These are phyloP conservation scores for Mycoemilia scoparia DNA, from an alignment of 192 early-diverging fungal genomes.

Conservation along the genomic window DNA sequence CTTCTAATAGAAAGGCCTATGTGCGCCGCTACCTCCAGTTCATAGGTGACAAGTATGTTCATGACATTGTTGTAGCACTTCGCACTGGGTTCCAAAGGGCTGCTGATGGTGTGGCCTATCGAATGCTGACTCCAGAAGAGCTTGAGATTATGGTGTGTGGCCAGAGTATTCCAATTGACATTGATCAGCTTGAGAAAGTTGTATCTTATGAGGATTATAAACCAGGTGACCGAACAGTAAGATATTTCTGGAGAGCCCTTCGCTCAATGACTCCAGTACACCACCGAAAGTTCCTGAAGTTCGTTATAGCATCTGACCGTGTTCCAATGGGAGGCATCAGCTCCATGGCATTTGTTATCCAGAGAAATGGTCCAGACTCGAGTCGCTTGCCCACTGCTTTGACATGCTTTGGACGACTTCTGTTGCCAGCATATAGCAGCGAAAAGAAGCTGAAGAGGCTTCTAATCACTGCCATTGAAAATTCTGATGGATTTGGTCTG, in stretches of 20 bases:
- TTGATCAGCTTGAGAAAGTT: constrained; percentile 45
- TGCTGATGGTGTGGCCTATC: constrained; percentile 23
- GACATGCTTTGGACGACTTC: constrained; percentile 77
- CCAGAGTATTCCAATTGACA: constrained; percentile 34
- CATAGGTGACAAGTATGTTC: constrained; percentile 40
- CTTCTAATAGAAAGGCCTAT: constrained; percentile 50
- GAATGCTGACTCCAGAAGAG: constrained; percentile 39
- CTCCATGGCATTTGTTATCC: constrained; percentile 75
- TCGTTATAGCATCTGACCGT: constrained; percentile 86
- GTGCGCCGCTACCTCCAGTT: constrained; percentile 52
- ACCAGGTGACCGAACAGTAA: constrained; percentile 41
- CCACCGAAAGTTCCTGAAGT: constrained; percentile 56
- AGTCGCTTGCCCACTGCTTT: constrained; percentile 70
- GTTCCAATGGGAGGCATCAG: constrained; percentile 67
- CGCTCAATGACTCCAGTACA: constrained; percentile 38
- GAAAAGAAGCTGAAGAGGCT: constrained; percentile 55
- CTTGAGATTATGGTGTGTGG: constrained; percentile 60
- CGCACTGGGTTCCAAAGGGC: constrained; percentile 51
- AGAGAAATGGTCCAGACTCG: constrained; percentile 85
- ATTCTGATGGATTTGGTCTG: constrained; percentile 84
- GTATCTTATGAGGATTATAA: constrained; percentile 74
- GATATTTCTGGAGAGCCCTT: constrained; percentile 70
- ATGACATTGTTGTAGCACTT: constrained; percentile 50
- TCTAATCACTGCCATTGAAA: constrained; percentile 74
- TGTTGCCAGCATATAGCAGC: constrained; percentile 66